Conservation (phyloP, 257 asterid species). For the Cordia subcordata region DNA sequence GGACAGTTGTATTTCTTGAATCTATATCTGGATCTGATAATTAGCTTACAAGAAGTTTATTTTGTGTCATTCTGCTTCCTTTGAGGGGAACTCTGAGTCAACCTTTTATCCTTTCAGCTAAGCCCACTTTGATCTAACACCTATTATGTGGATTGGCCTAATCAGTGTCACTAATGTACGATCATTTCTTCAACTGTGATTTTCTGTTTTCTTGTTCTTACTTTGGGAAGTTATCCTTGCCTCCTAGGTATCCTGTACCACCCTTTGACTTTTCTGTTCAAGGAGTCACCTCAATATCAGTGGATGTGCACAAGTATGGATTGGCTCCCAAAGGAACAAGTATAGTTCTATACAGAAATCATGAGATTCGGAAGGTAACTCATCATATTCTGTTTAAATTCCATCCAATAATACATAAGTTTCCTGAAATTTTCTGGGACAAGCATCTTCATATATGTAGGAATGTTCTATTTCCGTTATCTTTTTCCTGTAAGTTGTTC, state of each 20-base stretch:
- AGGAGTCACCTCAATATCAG: conserved; percentile 96
- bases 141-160: too few species aligned
- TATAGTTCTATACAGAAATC: conserved; percentile 81
- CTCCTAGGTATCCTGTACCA: conserved; percentile 79
- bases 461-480: too few species aligned
- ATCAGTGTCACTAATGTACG: background rate
- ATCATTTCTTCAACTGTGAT: background rate
- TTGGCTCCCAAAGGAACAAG: conserved; percentile 99
- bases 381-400: background rate
- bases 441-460: background rate
- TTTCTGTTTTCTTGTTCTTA: background rate
- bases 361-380: conserved; percentile 77
- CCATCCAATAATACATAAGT: background rate
- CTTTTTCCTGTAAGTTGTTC: background rate
- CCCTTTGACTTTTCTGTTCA: conserved; percentile 86
- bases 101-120: too few species aligned
- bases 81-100: too few species aligned
- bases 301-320: conserved; percentile 98
- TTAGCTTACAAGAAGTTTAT: too few species aligned
- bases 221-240: background rate
- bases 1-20: too few species aligned
- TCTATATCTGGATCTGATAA: too few species aligned
- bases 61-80: too few species aligned
- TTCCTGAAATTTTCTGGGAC: background rate
- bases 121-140: too few species aligned